Evolutionary conservation across 345 rosid genomes (phyloP), one percentile per base, ranked within the genome.

Genomic region (Kandelia obovata): DNA sequence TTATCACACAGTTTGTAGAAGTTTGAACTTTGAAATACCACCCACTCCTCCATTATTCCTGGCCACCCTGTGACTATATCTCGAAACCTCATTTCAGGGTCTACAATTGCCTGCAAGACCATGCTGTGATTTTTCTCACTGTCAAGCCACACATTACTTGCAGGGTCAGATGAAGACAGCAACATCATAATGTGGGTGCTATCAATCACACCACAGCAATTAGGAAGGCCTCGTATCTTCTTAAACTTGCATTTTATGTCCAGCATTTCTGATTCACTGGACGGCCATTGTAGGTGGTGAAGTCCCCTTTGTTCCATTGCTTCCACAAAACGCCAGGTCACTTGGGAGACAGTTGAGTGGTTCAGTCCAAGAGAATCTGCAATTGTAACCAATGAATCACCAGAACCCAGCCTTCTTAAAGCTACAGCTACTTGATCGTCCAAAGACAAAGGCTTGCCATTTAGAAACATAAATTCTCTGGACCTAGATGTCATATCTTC

Each of bases 61-160:
- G 92, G 89, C 92, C 92, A 85, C 43, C 92, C 92, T 7, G 87
- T 84, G 79, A 88, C 82, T 55, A 88, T 82, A 72, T 85, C 89
- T 19, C 79, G 77, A 78, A 85, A 85, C 71, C 84, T 82, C 89
- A 83, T 81, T 20, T 81, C 78, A 17, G 89, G 81, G 77, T 80
- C 88, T 47, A 85, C 86, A 43, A 85, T 79, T 1, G 81, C 89
- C 76, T 85, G 92, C 82, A 88, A 64, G 58, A 85, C 74, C 87
- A 88, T 81, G 73, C 88, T 88, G 75, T 83, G 81, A 65, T 78
- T 84, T 80, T 88, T 83, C 79, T 79, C 82, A 6, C 57, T 77
- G 62, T 87, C 87, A 6, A 85, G 86, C 87, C 89, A 85, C 57
- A 72, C 61, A 55, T 82, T 78, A 67, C 64, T 69, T n/a, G 69